These are phyloP conservation scores for Zygotorulaspora sp. DNA, from an alignment of 805 yeast species.

Conservation along the genomic window DNA sequence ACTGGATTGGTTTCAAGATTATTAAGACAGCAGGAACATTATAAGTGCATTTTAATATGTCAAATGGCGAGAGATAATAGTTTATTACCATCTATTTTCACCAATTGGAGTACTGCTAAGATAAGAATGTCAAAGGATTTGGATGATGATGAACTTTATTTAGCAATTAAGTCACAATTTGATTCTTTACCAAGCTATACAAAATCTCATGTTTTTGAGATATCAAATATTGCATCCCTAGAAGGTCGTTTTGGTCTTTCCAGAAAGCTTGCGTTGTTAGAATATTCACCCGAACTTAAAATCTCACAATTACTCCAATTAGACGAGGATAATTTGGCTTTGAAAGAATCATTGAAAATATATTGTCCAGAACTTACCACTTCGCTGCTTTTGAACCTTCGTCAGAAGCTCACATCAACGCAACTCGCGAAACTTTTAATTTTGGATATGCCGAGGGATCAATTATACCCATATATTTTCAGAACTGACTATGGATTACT, in stretches of 20 bases:
- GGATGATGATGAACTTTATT: slow-evolving; percentile 57
- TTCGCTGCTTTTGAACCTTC: slow-evolving; percentile 45
- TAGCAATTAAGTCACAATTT: slow-evolving; percentile 37
- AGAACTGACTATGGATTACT: slow-evolving; percentile 38
- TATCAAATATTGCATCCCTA: slow-evolving; percentile 26
- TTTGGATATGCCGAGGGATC: slow-evolving; percentile 38
- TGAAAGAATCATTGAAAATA: slow-evolving; percentile 59
- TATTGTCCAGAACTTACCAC: slow-evolving; percentile 55
- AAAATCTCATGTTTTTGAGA: slow-evolving; percentile 38
- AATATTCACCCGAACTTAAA: slow-evolving; percentile 53
- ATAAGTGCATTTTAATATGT: slow-evolving; percentile 59
- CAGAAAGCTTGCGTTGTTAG: slow-evolving; percentile 60
- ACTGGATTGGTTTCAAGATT: slow-evolving; percentile 54
- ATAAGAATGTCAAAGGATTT: slow-evolving; percentile 49
- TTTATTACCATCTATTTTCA: slow-evolving; percentile 48
- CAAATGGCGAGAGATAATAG: slow-evolving; percentile 41
- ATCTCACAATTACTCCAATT: slow-evolving; percentile 61
- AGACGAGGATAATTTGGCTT: slow-evolving; percentile 67
- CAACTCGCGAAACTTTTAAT: slow-evolving; percentile 63
- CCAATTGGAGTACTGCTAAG: slow-evolving; percentile 77
- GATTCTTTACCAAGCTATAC: slow-evolving; percentile 19
- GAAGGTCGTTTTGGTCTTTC: slow-evolving; percentile 78
- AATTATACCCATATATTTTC: slow-evolving; percentile 35
- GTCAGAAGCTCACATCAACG: slow-evolving; percentile 51
- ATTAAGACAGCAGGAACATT: slow-evolving; percentile 53